A percentile compares a stretch with the other conserved stretches of the same genome.
phyloP scores from a whole-genome alignment of 768 basidiomycete genomes.

The Austroboletus eburneus region DNA sequence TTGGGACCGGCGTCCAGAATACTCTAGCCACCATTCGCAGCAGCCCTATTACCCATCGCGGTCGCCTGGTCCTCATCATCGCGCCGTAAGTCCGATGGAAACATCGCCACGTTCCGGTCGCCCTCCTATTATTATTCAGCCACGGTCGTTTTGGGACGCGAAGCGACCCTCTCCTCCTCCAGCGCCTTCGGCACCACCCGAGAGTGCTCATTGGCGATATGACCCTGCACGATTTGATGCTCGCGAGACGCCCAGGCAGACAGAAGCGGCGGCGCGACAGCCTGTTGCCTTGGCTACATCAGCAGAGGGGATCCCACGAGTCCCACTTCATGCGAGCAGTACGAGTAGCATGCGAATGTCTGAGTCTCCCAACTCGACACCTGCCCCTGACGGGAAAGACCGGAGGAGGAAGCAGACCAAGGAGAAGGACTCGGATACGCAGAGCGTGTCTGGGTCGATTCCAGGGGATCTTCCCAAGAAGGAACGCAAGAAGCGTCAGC shows the following conservation, averaged over 20 bases:
- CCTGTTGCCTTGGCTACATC: slow-evolving; percentile 42
- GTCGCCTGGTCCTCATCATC: slow-evolving; percentile 37
- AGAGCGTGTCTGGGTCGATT: slow-evolving; percentile 26
- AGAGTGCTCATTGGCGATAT: slow-evolving; percentile 50
- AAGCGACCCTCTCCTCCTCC: slow-evolving; percentile 44
- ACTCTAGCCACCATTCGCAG: slow-evolving; percentile 29
- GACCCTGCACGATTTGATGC: slow-evolving; percentile 55
- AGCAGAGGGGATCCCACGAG: slow-evolving; percentile 37
- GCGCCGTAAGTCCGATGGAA: slow-evolving; percentile 49
- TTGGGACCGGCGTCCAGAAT: slow-evolving; percentile 46
- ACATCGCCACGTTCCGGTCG: slow-evolving; percentile 57
- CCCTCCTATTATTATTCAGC: slow-evolving; percentile 29
- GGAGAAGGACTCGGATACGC: slow-evolving; percentile 45
- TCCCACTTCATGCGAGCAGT: slow-evolving; percentile 28
- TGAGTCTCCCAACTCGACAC: slow-evolving; percentile 53
- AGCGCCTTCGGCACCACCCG: slow-evolving; percentile 36
- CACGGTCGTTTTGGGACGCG: slow-evolving; percentile 56
- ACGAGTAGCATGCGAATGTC: slow-evolving; percentile 43
- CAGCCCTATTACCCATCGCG: slow-evolving; percentile 32
- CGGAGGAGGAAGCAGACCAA: slow-evolving; percentile 41
- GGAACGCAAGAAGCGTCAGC: slow-evolving; percentile 49
- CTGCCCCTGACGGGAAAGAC: slow-evolving; percentile 44
- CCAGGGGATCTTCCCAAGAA: slow-evolving; percentile 48
- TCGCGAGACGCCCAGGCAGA: slow-evolving; percentile 38
- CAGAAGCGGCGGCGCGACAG: slow-evolving; percentile 32